Base-by-base conservation (phyloP, 495 filamentous ascomycete species). In the Daldinia grandis region DNA sequence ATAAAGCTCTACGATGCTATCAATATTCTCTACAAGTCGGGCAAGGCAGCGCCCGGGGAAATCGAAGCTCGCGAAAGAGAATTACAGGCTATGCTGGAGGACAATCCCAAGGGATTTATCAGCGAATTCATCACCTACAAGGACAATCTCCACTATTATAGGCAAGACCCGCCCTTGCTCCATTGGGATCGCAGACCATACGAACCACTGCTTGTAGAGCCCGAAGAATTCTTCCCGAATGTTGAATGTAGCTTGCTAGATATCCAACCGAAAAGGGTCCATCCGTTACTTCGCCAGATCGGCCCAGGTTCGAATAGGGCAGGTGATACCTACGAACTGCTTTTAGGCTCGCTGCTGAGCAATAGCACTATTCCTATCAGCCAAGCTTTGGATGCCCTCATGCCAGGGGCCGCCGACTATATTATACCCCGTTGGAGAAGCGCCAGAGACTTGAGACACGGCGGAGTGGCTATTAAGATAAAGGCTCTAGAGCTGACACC, bases 171-270 rank as follows among this genome's bases (percentile, higher is more conserved):
- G 4, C 84, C 84, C 0, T 38, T 84, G 5, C 78, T 93, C 1
- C 62, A 79, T 55, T 93, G 87, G 87, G 90, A 93, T 73, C 86
- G 84, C 4, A 88, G 91, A 27, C 79, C 77, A 7, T 87, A 84
- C 49, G 87, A 91, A 21, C 85, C 87, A 4, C 73, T 92, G 47
- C 63, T 74, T 7, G 81, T 86, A 24, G 54, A 82, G 10, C 30
- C 74, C 0, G 75, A 85, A 4, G 91, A 94, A 64, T 83, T 91
- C 61, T 90, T 80, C 69, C 90, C 88, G 9, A 79, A 80, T 38
- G 59, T 76, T 5, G 71, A 65, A 1, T 76, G 75, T 40, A 64
- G 71, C 56, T 75, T 85, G n/a, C 59, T 85, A 9, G 83, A 85
- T 67, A 80, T 84, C 60, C 81, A 85, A 56, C 80, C 82, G 28